Evolutionary conservation across 2,329 filamentous ascomycete genomes (phyloP).

Genomic region (Ophiosphaerella korrae): DNA sequence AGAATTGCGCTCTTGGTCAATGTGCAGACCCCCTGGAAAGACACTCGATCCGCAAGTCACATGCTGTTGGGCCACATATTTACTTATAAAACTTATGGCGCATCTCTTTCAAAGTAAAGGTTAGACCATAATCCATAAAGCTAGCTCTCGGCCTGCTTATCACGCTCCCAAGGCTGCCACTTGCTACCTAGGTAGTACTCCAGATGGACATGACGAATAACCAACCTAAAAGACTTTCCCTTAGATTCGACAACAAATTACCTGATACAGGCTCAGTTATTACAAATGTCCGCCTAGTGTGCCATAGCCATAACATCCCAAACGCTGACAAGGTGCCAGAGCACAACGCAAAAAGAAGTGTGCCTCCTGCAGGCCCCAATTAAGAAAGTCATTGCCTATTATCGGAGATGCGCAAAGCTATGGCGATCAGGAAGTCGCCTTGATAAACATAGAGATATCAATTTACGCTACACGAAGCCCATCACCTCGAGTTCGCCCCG

Average conservation of each 20-base stretch:
- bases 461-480: not conserved
- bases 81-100: not conserved
- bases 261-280: no score
- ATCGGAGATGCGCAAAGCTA: slow-evolving; percentile 2
- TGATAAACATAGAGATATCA: not conserved
- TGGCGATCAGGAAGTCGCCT: not conserved
- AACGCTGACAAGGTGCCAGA: slow-evolving; percentile 2
- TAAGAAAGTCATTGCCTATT: slow-evolving; percentile 7
- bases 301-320: not conserved
- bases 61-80: not conserved
- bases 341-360: not conserved
- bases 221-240: not conserved
- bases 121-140: not conserved
- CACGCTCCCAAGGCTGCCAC: no score
- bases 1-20: not conserved
- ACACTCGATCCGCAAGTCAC: not conserved
- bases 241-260: not conserved
- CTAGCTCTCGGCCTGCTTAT: no score
- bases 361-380: slow-evolving; percentile 1
- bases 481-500: not conserved
- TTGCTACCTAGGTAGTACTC: no score
- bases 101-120: not conserved
- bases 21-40: slow-evolving; percentile 3
- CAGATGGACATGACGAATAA: not conserved
- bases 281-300: not conserved